Evolutionary conservation across 2,329 filamentous ascomycete genomes (phyloP).

Genomic region (Paraphaeosphaeria sporulosa): DNA sequence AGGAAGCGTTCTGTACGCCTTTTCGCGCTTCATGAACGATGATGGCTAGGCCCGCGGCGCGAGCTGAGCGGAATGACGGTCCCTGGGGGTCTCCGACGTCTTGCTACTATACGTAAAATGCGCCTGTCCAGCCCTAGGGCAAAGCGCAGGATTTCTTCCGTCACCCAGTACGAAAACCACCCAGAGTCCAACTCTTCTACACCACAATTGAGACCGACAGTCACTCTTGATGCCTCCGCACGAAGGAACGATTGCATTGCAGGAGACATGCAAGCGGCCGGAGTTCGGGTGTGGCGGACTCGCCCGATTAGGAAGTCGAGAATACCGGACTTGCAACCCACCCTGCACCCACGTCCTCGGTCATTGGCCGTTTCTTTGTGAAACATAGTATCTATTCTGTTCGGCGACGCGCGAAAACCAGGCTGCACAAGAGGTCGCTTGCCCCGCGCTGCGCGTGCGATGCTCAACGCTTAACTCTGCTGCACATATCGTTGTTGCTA

Average conservation of each 20-base stretch:
- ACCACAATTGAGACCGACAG: background rate
- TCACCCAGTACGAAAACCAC: background rate
- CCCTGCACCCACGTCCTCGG: background rate
- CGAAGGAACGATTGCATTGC: background rate
- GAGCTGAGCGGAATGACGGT: background rate
- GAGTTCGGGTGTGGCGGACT: conserved; percentile 10
- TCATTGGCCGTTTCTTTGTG: conserved; percentile 1
- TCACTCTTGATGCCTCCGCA: background rate
- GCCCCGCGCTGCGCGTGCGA: background rate
- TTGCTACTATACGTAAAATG: background rate
- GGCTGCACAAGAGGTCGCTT: conserved; percentile 2
- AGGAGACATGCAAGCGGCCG: conserved; percentile 7
- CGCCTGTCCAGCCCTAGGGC: background rate
- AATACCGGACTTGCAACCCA: conserved; percentile 2
- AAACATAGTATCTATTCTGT: background rate
- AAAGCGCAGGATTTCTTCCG: background rate
- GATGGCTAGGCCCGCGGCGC: background rate
- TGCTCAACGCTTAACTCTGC: background rate
- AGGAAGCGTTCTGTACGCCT: background rate
- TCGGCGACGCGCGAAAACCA: background rate
- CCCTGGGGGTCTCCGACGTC: background rate
- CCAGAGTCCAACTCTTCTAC: background rate
- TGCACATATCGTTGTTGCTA: background rate
- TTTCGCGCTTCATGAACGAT: background rate
- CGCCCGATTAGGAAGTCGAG: conserved; percentile 8